These are phyloP conservation scores for Penicillium ochrochloron DNA, from an alignment of 495 filamentous ascomycete genomes.

Conservation along the genomic window DNA sequence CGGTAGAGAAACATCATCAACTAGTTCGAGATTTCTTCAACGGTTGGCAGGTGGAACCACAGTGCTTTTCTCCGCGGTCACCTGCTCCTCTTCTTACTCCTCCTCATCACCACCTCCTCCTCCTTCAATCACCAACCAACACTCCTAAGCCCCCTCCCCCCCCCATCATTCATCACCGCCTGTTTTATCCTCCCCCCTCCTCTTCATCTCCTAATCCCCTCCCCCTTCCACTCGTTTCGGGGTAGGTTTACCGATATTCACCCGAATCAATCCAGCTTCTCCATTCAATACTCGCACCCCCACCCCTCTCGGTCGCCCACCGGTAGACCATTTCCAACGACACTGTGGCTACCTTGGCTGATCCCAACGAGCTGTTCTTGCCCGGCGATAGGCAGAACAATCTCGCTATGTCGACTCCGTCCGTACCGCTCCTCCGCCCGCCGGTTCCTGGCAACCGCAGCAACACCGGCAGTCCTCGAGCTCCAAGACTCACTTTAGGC, in stretches of 20 bases:
- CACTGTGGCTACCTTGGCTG: constrained; percentile 51
- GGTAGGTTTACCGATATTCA: constrained; percentile 5
- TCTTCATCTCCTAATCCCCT: constrained; percentile 15
- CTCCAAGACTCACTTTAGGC: constrained; percentile 81
- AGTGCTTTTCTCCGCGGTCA: constrained; percentile 25
- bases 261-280: constrained; percentile 10
- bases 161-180: constrained; percentile 8
- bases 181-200: constrained; percentile 7
- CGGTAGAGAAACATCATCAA: background rate
- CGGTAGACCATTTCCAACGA: constrained; percentile 32
- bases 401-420: constrained; percentile 76
- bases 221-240: constrained; percentile 24
- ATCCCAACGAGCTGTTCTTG: constrained; percentile 55
- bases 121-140: constrained; percentile 15
- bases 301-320: constrained; percentile 18
- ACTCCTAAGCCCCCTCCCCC: constrained; percentile 15
- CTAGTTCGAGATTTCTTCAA: background rate
- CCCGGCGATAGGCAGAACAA: constrained; percentile 52
- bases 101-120: background rate
- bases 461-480: constrained; percentile 58
- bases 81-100: constrained; percentile 23
- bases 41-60: constrained; percentile 20
- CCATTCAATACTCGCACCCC: constrained; percentile 10
- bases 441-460: constrained; percentile 76
- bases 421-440: constrained; percentile 81